Conservation (phyloP, 164 flowering plant species). For the Akebia trifoliata region DNA sequence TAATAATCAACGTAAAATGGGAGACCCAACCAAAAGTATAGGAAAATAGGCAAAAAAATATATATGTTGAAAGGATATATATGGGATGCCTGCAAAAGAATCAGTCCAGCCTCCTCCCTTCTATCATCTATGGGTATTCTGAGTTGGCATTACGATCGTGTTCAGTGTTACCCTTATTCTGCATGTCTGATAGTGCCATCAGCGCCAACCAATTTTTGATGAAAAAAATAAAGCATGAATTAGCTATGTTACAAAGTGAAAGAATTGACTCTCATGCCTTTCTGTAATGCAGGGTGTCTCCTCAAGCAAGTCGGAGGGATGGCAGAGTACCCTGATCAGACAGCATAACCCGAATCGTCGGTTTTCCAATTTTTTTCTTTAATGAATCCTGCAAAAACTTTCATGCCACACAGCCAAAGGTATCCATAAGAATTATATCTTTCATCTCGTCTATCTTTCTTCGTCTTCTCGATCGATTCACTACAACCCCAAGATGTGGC, state of each 20-base stretch:
- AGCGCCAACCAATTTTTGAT: conserved; percentile 14
- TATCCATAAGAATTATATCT: conserved; percentile 12
- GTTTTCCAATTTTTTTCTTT: conserved; percentile 11
- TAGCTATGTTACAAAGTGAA: conserved; percentile 30
- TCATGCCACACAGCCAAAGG: conserved; percentile 4
- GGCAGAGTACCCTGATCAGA: conserved; percentile 11
- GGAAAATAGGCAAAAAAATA: conserved; percentile 2
- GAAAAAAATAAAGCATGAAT: conserved; percentile 19
- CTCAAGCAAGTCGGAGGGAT: conserved; percentile 7
- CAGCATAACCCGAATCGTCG: conserved; percentile 7
- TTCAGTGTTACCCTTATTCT: conserved; percentile 18
- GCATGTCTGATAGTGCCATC: conserved; percentile 6
- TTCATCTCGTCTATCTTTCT: conserved; percentile 2
- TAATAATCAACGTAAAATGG: conserved; percentile 23
- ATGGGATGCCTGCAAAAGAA: conserved; percentile 15
- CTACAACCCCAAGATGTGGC: conserved; percentile 81
- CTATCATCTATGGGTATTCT: conserved; percentile 1
- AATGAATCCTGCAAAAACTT: conserved; percentile 15
- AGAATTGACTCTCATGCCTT: conserved; percentile 17
- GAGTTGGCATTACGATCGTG: conserved; percentile 8
- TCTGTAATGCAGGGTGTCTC: conserved; percentile 18
- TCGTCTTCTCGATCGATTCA: conserved; percentile 15
- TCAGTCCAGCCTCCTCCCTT: conserved; percentile 5
- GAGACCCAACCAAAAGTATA: conserved; percentile 9
- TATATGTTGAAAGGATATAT: conserved; percentile 11